Conservation (phyloP, 768 basidiomycete species). For the Lactarius quietus region DNA sequence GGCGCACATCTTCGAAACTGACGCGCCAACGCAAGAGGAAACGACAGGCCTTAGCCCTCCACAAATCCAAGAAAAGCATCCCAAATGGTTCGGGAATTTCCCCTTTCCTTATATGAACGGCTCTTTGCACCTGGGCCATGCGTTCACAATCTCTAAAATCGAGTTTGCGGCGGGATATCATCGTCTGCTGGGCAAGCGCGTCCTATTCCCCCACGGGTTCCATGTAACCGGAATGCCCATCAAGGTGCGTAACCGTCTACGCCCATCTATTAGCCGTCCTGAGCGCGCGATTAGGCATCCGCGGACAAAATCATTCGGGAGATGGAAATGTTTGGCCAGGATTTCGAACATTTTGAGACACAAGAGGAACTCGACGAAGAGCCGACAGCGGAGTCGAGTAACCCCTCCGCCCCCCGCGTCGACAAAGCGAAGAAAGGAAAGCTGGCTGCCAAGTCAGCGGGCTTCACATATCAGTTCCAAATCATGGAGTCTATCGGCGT, state of each 20-base stretch:
- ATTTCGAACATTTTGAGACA: constrained; percentile 71
- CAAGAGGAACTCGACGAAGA: constrained; percentile 43
- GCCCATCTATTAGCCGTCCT: neutral
- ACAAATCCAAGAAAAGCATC: constrained; percentile 70
- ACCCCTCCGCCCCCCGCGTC: constrained; percentile 43
- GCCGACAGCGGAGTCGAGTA: constrained; percentile 40
- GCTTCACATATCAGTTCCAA: constrained; percentile 96
- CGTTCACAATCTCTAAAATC: constrained; percentile 96
- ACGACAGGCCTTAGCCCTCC: constrained; percentile 57
- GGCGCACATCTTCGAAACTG: constrained; percentile 77
- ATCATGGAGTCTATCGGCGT: constrained; percentile 95
- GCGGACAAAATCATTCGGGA: constrained; percentile 97
- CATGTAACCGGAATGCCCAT: constrained; percentile 99
- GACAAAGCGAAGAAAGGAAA: constrained; percentile 96
- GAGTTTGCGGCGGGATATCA: constrained; percentile 96
- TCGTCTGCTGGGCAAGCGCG: constrained; percentile 90
- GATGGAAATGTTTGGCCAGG: constrained; percentile 89
- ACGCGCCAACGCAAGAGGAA: constrained; percentile 70
- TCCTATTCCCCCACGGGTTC: constrained; percentile 95
- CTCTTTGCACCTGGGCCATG: constrained; percentile 93
- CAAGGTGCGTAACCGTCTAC: constrained; percentile 59
- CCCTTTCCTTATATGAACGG: constrained; percentile 99
- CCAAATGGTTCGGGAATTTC: constrained; percentile 98
- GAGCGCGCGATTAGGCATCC: constrained; percentile 60
- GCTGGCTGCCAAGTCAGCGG: constrained; percentile 87